Percentiles rank a stretch among this genome's conserved stretches.
phyloP scores from a whole-genome alignment of 2,329 filamentous ascomycete genomes.

The Hymenotorrendiella dingleyae region DNA sequence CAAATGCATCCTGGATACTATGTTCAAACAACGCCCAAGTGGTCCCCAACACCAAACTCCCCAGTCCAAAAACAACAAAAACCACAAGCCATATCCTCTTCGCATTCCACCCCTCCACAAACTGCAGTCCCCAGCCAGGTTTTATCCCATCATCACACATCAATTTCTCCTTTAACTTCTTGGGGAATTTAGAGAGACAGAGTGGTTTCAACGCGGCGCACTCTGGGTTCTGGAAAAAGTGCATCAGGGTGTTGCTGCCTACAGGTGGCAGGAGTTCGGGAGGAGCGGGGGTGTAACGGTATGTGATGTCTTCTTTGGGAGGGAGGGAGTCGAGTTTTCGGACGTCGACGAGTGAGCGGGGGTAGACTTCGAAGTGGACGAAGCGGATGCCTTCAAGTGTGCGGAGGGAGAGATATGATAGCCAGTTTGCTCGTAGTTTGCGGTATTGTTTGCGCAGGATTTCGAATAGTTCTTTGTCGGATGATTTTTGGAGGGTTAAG shows the following conservation, averaged over 20 bases:
- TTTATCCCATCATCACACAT: neutral
- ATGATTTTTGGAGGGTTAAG: neutral
- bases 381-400: constrained; percentile 9
- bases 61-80: constrained; percentile 1
- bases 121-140: constrained; percentile 10
- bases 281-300: constrained; percentile 8
- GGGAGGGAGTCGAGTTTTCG: constrained; percentile 7
- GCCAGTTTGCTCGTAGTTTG: constrained; percentile 1
- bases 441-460: constrained; percentile 2
- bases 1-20: constrained; percentile 5
- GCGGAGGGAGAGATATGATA: constrained; percentile 2
- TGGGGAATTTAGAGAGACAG: constrained; percentile 4
- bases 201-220: neutral
- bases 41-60: constrained; percentile 1
- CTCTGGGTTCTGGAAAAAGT: constrained; percentile 6
- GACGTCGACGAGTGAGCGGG: constrained; percentile 7
- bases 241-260: neutral
- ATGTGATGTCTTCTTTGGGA: constrained; percentile 7
- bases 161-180: constrained; percentile 3
- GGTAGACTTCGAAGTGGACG: constrained; percentile 6
- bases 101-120: constrained; percentile 3
- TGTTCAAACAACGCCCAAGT: neutral
- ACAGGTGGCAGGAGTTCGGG: constrained; percentile 8
- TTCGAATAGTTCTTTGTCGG: constrained; percentile 4
- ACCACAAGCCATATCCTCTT: constrained; percentile 3